Evolutionary conservation across 2,329 filamentous ascomycete species (phyloP).

Genomic region (Penicillium sumatraense): DNA sequence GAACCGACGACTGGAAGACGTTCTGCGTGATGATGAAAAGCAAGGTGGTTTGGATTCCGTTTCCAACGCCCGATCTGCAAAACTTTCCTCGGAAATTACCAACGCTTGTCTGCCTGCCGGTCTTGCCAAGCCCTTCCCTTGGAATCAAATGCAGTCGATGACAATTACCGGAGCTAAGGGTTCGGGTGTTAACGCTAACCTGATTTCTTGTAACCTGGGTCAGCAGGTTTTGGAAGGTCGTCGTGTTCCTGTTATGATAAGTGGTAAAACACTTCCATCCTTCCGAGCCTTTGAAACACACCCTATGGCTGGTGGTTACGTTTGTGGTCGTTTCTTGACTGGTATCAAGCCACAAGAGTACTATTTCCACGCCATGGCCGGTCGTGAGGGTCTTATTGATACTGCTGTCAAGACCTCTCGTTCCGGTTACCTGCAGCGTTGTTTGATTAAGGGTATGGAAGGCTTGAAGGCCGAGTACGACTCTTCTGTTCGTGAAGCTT

Average conservation of each 20-base stretch:
- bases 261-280: slow-evolving; percentile 92
- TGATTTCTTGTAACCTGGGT: slow-evolving; percentile 96
- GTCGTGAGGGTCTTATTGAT: slow-evolving; percentile 96
- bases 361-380: slow-evolving; percentile 99
- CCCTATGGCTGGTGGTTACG: slow-evolving; percentile 87
- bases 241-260: slow-evolving; percentile 95
- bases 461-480: slow-evolving; percentile 92
- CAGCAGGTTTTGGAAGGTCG: slow-evolving; percentile 96
- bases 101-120: slow-evolving; percentile 77
- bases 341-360: slow-evolving; percentile 97
- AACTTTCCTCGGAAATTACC: slow-evolving; percentile 79
- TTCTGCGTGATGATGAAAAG: slow-evolving; percentile 87
- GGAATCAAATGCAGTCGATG: slow-evolving; percentile 99
- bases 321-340: slow-evolving; percentile 95
- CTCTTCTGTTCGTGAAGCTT: slow-evolving; percentile 82
- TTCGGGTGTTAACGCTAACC: slow-evolving; percentile 87
- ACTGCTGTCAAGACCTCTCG: slow-evolving; percentile 98
- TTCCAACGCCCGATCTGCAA: slow-evolving; percentile 71
- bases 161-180: slow-evolving; percentile 96
- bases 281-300: slow-evolving; percentile 92
- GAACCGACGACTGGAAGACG: slow-evolving; percentile 79
- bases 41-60: slow-evolving; percentile 88
- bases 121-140: slow-evolving; percentile 88
- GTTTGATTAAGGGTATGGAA: slow-evolving; percentile 98
- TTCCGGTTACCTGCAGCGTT: slow-evolving; percentile 94